Base-by-base conservation (phyloP, 2,329 filamentous ascomycete species). In the Beauveria varroae region DNA sequence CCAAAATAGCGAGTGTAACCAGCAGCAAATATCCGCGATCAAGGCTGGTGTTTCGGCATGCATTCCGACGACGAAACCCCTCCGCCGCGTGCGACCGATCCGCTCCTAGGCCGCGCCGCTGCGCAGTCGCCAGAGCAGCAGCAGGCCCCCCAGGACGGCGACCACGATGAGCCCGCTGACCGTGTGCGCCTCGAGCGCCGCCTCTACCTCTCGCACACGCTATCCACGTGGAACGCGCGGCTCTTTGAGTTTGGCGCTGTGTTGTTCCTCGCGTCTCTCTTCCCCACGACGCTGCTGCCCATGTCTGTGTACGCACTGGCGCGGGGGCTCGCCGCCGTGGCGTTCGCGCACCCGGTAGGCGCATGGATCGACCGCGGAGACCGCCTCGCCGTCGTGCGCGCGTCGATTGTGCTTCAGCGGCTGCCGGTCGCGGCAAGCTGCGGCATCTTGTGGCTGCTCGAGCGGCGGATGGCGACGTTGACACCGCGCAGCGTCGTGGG, bases 241-340 rank as follows among this genome's bases (percentile, higher is more conserved):
- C 73, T 84, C 60, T 88, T 87, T 64, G 84, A 88, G 68, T 87
- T 87, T 61, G 85, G 79, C 34, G 80, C 82, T 6, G 81, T 87
- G 5, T 74, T 86, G 6, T 86, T 81, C 69, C 74, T 86, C 10
- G 82, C 83, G 0, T 71, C 76, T 1, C 78, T 83, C 51, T 86
- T 78, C 65, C 81, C 81, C 0, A 73, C 77, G 0, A 89, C 86
- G 0, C 74, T 91, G 24, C 76, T 88, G 24, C 87, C 84, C 41
- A 79, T 86, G 61, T 90, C 87, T 0, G 73, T 87, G n/a, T 91
- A 91, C 67, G 88, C 88, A 0, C 73, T 91, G 7, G 75, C 80
- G 5, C 81, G 88, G 24, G 79, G 82, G 6, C 72, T 78, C 0
- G 76, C 84, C 0, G 86, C 85, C 0, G 80, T 87, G 4, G 30